These are phyloP conservation scores for Talaromyces trachyspermus DNA, from an alignment of 495 filamentous ascomycete species.

Conservation along the genomic window DNA sequence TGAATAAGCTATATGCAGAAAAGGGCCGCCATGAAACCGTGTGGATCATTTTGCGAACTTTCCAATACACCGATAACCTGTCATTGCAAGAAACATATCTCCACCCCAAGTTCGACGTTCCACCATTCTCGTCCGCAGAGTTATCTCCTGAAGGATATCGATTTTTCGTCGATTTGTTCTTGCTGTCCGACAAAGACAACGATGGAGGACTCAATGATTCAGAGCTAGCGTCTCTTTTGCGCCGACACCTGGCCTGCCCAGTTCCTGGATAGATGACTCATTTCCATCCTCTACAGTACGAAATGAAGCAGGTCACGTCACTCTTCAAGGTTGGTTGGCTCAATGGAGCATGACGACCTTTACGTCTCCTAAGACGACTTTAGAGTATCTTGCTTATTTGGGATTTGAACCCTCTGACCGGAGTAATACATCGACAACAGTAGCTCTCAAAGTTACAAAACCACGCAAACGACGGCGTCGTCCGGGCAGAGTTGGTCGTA, in stretches of 20 bases:
- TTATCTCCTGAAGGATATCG: slow-evolving; percentile 90
- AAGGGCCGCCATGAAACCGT: slow-evolving; percentile 98
- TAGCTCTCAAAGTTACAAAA: slow-evolving; percentile 86
- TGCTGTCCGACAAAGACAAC: slow-evolving; percentile 93
- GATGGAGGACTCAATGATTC: slow-evolving; percentile 85
- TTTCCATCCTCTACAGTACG: slow-evolving; percentile 93
- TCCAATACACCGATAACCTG: slow-evolving; percentile 91
- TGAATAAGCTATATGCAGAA: slow-evolving; percentile 94
- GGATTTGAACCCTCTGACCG: slow-evolving; percentile 71
- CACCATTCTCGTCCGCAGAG: slow-evolving; percentile 83
- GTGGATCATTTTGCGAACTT: slow-evolving; percentile 92
- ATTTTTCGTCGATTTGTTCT: slow-evolving; percentile 95
- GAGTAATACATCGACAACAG: slow-evolving; percentile 58
- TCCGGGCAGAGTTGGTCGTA: slow-evolving; percentile 80
- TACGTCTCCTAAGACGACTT: slow-evolving; percentile 83
- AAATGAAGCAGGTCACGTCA: slow-evolving; percentile 92
- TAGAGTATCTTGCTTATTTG: slow-evolving; percentile 92
- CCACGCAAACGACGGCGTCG: slow-evolving; percentile 74
- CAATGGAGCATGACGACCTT: slow-evolving; percentile 99
- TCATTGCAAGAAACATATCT: slow-evolving; percentile 84
- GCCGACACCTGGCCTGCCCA: slow-evolving; percentile 81
- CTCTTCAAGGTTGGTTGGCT: slow-evolving; percentile 93
- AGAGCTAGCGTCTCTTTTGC: slow-evolving; percentile 85
- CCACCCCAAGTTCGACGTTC: slow-evolving; percentile 91
- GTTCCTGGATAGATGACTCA: slow-evolving; percentile 81